Evolutionary conservation across 345 rosid species (phyloP), one percentile per base, ranked within the genome.

Genomic region (Eucalyptus erythrocorys): DNA sequence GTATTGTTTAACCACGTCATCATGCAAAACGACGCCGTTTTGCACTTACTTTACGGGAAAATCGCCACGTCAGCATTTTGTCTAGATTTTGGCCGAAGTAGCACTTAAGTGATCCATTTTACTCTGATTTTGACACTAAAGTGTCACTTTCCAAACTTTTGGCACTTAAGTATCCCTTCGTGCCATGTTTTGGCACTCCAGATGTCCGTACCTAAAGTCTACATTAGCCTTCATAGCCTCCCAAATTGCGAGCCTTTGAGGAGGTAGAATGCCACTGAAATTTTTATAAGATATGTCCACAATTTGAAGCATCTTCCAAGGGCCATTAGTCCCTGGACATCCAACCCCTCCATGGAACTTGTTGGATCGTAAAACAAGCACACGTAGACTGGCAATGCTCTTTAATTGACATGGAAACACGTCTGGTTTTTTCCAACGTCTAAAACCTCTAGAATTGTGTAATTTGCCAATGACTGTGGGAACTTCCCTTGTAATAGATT

Each of bases 251-350:
- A 59, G 32, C 0, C 0, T 5, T 0, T 3, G 0, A 6, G 68
- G 0, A 5, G 8, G 66, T 16, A 27, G 15, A 2, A 3, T 27
- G 32, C 66, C 94, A 30, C 13, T 55, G 48, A 94, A 94, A 15
- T 61, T 24, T 87, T 94, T 94, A 19, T 47, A 86, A 48, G 93
- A 91, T 76, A 93, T 22, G 90, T 92, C 94, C 1, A 94, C 80
- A 51, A 94, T 93, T 51, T 93, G 95, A 88, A 91, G 91, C 91
- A 4, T 90, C 7, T 88, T 79, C 94, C 92, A 93, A 10, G 15
- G 5, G 24, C 7, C 45, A 16, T 26, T 7, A 19, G 9, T 71
- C 10, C 9, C 3, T 8, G 32, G 76, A 81, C 93, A 93, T 32
- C 84, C 68, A 37, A 92, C 80, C 13, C 0, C 1, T 7, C 94